phyloP scores from a whole-genome alignment of 23 red algal species.

The Gracilariopsis chorda region DNA sequence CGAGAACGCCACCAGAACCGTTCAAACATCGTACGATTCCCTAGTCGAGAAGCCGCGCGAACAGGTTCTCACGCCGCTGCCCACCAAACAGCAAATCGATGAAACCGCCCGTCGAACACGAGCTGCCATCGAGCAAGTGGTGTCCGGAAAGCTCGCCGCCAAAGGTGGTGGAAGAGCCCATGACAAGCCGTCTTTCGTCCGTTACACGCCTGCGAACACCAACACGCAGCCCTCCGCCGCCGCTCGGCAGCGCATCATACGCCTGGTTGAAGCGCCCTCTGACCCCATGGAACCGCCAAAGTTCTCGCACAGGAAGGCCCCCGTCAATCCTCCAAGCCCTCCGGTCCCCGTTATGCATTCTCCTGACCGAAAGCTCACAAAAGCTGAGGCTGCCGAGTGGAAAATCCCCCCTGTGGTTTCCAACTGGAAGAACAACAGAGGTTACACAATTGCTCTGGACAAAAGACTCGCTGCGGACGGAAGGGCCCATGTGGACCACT shows the following conservation, averaged over 20 bases:
- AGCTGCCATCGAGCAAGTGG: conserved; percentile 44
- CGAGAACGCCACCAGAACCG: conserved; percentile 52
- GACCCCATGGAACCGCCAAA: conserved; percentile 75
- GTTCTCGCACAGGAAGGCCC: conserved; percentile 74
- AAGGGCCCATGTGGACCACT: conserved; percentile 42
- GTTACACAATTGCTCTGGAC: conserved; percentile 88
- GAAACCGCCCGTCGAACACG: conserved; percentile 53
- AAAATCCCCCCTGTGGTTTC: conserved; percentile 79
- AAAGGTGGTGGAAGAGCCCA: neutral
- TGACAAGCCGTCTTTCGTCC: conserved; percentile 52
- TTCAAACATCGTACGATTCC: conserved; percentile 52
- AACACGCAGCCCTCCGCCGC: conserved; percentile 1
- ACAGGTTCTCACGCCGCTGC: conserved; percentile 34
- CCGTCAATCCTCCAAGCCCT: conserved; percentile 76
- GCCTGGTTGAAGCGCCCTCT: conserved; percentile 60
- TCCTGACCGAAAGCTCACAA: conserved; percentile 70
- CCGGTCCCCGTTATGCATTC: conserved; percentile 88
- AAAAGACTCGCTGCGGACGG: conserved; percentile 85
- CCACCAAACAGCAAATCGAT: conserved; percentile 13
- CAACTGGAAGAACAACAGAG: conserved; percentile 96
- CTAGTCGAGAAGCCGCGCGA: conserved; percentile 60
- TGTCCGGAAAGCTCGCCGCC: conserved; percentile 26
- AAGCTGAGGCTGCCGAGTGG: conserved; percentile 73
- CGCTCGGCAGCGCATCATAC: conserved; percentile 67
- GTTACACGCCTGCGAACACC: conserved; percentile 76